phyloP scores from a whole-genome alignment of 352 stramenopile species.

The Phytophthora lateralis region DNA sequence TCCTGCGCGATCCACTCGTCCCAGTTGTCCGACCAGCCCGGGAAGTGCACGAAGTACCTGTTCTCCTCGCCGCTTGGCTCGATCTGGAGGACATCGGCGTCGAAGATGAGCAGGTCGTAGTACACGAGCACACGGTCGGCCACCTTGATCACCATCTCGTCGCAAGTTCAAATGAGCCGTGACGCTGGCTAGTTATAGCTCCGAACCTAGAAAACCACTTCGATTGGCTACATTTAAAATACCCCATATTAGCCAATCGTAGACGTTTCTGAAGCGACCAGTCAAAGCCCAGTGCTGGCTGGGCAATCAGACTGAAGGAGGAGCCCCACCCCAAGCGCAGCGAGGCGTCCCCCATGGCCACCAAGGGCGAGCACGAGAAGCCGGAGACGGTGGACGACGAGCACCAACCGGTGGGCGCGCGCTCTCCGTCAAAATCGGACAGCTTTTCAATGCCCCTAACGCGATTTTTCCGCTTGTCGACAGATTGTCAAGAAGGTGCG shows the following conservation, averaged over 20 bases:
- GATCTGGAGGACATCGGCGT: constrained; percentile 29
- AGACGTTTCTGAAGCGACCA: constrained; percentile 23
- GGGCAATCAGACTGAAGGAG: constrained; percentile 10
- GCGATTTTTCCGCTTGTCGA: not conserved
- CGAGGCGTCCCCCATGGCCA: constrained; percentile 52
- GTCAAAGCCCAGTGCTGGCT: constrained; percentile 21
- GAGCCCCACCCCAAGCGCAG: not conserved
- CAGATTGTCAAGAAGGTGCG: constrained; percentile 69
- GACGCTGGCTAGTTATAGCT: constrained; percentile 3
- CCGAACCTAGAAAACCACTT: not conserved
- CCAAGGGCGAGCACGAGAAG: constrained; percentile 80
- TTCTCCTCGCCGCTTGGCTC: not conserved
- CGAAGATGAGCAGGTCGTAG: constrained; percentile 42
- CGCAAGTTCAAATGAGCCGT: constrained; percentile 12
- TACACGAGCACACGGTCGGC: constrained; percentile 39
- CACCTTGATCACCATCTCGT: constrained; percentile 26
- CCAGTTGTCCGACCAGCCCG: constrained; percentile 31
- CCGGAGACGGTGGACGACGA: constrained; percentile 61
- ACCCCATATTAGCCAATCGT: constrained; percentile 13
- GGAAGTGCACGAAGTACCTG: constrained; percentile 34
- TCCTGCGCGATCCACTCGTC: constrained; percentile 31
- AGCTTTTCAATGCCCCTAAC: not conserved
- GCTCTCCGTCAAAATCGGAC: not conserved
- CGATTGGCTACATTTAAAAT: constrained; percentile 11
- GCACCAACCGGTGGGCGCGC: constrained; percentile 54